Evolutionary conservation across 1,284 basidiomycete genomes (phyloP), one percentile per base, ranked within the genome.

Genomic region (Leccinum pachyderme): DNA sequence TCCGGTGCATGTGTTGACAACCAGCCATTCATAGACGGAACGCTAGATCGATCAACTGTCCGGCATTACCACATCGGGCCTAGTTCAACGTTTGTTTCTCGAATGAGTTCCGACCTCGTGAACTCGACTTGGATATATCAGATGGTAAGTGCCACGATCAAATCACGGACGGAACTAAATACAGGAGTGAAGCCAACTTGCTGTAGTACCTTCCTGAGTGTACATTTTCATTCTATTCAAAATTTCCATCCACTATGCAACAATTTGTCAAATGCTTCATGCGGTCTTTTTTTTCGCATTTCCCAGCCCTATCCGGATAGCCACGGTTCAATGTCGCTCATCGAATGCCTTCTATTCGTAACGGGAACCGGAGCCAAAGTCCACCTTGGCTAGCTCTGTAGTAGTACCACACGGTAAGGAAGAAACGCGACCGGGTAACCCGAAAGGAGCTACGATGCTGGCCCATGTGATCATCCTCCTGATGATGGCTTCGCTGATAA

Each of bases 401-500:
- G 28, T 29, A 18, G 29, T 31, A 9, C 29, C 29, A 31, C 4
- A 31, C 4, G 29, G 29, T 32, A 32, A 32, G 11, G 12, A 13
- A 32, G 31, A 32, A 32, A 9, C 31, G 31, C 31, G 13, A 6
- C 4, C 5, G 5, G 13, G 31, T 12, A 32, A 13, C 31, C 31
- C 31, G 31, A 32, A 32, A 32, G 31, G 31, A 32, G 31, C 5
- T 90, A 11, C 8, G 29, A 31, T 9, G 8, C 4, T 29, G 28
- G 28, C 28, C 28, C 28, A 7, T 29, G 28, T 6, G 28, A 7
- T 29, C 28, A 7, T 29, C 28, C 28, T 29, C 28, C 5, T 28
- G 5, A 28, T 28, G 27, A 28, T 28, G 27, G 18, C 18, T 18
- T 28, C 5, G 27, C 27, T 28, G 27, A 28, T 18, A 18, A 18